Percentiles rank a stretch among this genome's conserved stretches.
phyloP scores from a whole-genome alignment of 257 asterid species.

The Solanum ahanhuiri region DNA sequence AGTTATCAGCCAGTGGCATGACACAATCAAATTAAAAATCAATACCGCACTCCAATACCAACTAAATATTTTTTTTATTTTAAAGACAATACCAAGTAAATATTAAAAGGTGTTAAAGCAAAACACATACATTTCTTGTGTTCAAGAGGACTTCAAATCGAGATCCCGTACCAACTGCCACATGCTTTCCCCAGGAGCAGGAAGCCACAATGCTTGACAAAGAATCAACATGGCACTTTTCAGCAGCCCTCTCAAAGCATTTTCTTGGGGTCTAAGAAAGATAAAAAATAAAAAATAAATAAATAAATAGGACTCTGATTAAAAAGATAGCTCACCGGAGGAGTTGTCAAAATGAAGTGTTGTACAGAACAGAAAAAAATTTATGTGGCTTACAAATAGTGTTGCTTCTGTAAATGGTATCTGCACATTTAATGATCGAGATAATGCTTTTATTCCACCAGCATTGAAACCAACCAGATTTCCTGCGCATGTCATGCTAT shows the following conservation, averaged over 20 bases:
- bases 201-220: conserved; percentile 86
- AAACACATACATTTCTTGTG: conserved; percentile 54
- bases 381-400: conserved; percentile 50
- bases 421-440: conserved; percentile 68
- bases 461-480: conserved; percentile 79
- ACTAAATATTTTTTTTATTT: neutral
- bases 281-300: neutral
- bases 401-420: conserved; percentile 92
- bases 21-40: neutral
- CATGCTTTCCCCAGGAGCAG: conserved; percentile 98
- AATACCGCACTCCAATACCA: neutral
- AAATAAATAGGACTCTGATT: neutral
- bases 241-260: conserved; percentile 96
- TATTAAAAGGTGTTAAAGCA: neutral
- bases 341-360: neutral
- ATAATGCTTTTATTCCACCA: conserved; percentile 84
- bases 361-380: neutral
- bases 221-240: conserved; percentile 78
- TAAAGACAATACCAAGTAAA: neutral
- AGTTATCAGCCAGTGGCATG: neutral
- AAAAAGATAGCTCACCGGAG: conserved; percentile 4
- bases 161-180: conserved; percentile 91
- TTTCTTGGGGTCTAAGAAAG: conserved; percentile 71
- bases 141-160: conserved; percentile 86
- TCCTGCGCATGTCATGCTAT: conserved; percentile 95